Percentiles rank a stretch among this genome's conserved stretches.
Conservation (phyloP, 495 filamentous ascomycete species). For the Usnea hakonensis region DNA sequence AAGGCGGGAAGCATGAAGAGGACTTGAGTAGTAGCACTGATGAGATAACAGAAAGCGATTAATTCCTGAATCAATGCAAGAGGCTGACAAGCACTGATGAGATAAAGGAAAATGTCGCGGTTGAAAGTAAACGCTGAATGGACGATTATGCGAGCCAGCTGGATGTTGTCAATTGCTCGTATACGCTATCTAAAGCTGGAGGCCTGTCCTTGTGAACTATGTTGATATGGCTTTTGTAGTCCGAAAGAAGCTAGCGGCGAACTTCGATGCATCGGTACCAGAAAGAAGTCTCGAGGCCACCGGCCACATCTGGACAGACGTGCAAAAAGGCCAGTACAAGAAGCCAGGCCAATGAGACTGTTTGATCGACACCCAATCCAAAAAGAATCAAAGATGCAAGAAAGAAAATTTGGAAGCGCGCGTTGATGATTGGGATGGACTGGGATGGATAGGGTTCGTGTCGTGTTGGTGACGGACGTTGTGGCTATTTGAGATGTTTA, state of each 20-base stretch:
- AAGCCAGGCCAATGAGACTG: too few relatives aligned
- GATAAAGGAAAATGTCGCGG: neutral
- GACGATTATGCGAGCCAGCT: neutral
- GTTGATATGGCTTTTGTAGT: neutral
- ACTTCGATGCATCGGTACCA: neutral
- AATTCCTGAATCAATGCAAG: neutral
- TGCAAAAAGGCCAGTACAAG: too few relatives aligned
- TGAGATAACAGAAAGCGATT: conserved; percentile 24
- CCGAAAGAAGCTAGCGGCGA: neutral
- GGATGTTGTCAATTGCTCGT: neutral
- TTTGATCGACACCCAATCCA: too few relatives aligned
- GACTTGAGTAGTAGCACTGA: conserved; percentile 25
- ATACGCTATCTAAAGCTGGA: neutral
- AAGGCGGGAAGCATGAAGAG: conserved; percentile 18
- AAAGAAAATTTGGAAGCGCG: too few relatives aligned
- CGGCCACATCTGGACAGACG: too few relatives aligned
- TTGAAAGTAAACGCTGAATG: neutral
- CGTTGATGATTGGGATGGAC: too few relatives aligned
- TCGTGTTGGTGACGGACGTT: too few relatives aligned
- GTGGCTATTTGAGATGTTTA: too few relatives aligned
- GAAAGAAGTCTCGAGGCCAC: too few relatives aligned
- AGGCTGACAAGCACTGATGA: neutral
- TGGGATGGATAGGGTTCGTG: too few relatives aligned
- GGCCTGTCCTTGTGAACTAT: neutral
- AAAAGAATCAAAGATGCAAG: too few relatives aligned